phyloP scores from a whole-genome alignment of 2,329 filamentous ascomycete species.

The Colletotrichum spaethianum region DNA sequence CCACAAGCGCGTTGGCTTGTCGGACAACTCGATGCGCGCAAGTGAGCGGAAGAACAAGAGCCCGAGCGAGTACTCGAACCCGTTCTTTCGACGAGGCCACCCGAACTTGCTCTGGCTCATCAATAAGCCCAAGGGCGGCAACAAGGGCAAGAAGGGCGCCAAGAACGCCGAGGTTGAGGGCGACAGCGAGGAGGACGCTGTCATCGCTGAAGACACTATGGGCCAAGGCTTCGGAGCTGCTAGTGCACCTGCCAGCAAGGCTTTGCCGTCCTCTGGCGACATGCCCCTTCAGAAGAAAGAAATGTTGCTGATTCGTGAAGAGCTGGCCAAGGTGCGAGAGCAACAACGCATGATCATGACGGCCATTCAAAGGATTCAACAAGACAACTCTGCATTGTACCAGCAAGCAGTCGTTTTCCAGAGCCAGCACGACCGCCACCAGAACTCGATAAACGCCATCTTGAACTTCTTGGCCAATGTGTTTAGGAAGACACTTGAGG shows the following conservation, averaged over 20 bases:
- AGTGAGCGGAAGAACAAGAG: slow-evolving; percentile 98
- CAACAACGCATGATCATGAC: slow-evolving; percentile 89
- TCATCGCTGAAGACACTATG: slow-evolving; percentile 55
- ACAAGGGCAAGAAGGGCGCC: slow-evolving; percentile 72
- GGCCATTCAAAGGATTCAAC: slow-evolving; percentile 84
- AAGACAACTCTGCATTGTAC: slow-evolving; percentile 90
- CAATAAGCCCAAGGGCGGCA: slow-evolving; percentile 87
- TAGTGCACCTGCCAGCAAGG: slow-evolving; percentile 49
- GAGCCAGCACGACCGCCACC: slow-evolving; percentile 93
- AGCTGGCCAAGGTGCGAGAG: slow-evolving; percentile 85
- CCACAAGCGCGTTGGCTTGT: slow-evolving; percentile 93
- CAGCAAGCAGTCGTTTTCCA: slow-evolving; percentile 92
- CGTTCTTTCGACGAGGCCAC: slow-evolving; percentile 93
- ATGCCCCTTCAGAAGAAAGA: slow-evolving; percentile 77
- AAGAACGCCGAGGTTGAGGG: slow-evolving; percentile 79
- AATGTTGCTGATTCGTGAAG: slow-evolving; percentile 81
- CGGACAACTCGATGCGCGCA: slow-evolving; percentile 97
- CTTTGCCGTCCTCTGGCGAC: slow-evolving; percentile 60
- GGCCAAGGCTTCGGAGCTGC: slow-evolving; percentile 41
- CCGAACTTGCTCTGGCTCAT: slow-evolving; percentile 96
- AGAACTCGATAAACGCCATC: slow-evolving; percentile 99
- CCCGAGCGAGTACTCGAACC: slow-evolving; percentile 97
- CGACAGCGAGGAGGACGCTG: slow-evolving; percentile 74
- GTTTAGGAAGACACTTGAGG: slow-evolving; percentile 93
- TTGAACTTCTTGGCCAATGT: slow-evolving; percentile 97